Evolutionary conservation across 2,329 filamentous ascomycete genomes (phyloP), one percentile per base, ranked within the genome.

Genomic region (Septoria petroselini): DNA sequence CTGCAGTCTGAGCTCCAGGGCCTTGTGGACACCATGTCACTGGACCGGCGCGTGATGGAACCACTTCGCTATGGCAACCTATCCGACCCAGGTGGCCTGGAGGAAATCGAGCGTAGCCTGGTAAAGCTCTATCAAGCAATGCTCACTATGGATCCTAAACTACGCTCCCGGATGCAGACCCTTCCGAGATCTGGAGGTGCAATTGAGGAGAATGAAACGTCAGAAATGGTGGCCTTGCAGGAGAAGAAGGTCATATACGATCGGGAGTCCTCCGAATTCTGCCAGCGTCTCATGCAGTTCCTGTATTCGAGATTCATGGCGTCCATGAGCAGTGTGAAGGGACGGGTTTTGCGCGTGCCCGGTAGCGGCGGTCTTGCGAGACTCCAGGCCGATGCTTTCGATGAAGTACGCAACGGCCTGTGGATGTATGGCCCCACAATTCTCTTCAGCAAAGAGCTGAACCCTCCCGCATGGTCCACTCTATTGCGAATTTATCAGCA

Each of bases 201-300:
- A 9, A 83, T 86, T 43, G 54, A 52, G 8, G 86, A 89, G 62
- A 89, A 85, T 55, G 88, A 83, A 54, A 71, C 84, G 41, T 78
- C 88, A 27, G 85, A 88, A 59, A 97, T 98, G 91, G 84, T 88
- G 47, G 91, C 95, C 33, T 82, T 98, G 19, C 88, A 90, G 60
- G 90, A 97, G 69, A 96, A 95, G 78, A 93, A 90, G 68, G 86
- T 94, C 56, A 85, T 88, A 65, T 98, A 96, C 64, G 76, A 84
- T 49, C 77, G 82, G 11, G 88, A 95, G 66, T 89, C 85, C 58
- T 73, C 78, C 17, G 72, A 80, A 45, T 96, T 97, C 66, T 79
- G 95, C 62, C 81, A 84, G 54, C 81, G 91, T 39, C 75, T 96
- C 11, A 83, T 86, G 56, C 84, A 88, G 44, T 91, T 91, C 66